Evolutionary conservation across 176 grass and related monocot species (phyloP), one percentile per base, ranked within the genome.

Genomic region (Carex littledalei): DNA sequence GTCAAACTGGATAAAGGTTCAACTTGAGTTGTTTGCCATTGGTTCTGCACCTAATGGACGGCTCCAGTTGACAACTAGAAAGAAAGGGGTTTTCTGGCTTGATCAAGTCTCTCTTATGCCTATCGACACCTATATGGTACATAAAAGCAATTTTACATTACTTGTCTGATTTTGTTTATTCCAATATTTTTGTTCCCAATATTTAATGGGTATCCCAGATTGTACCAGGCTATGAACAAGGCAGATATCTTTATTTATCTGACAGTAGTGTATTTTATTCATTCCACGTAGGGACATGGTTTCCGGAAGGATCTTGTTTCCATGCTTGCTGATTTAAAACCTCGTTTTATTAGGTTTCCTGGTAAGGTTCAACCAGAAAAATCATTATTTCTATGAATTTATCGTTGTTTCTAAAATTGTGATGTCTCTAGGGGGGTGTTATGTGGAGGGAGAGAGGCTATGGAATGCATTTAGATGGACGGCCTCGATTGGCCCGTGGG

Each of bases 51-150:
- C 83, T 43, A 93, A 90, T 82, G 87, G 89, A 90, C 94, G 91
- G 83, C 85, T 98, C 84, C 95, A 98, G 79, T 77, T 98, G 58
- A 93, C 86, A 81, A 95, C 95, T 20, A 90, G 24, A 47, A 92
- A 89, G 84, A 92, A 83, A 29, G 95, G 93, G 8, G 71, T 93
- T 29, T 81, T 98, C 79, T 98, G 95, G 95, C 82, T 98, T 16
- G 95, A 95, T 85, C 95, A 95, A 89, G 85, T 98, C 39, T 98
- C 95, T 15, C 83, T 98, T 62, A 92, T 95, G 88, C 95, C 95
- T 26, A 50, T 62, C 2, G 95, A 98, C 31, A 95, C 95, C 32
- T 94, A 90, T 60, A 98, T 95, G 93, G 95, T 98, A 93, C 17
- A 49, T 60, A 63, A 61, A 78, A 24, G 6, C 14, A 39, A 8